Base-by-base conservation (phyloP, 2,329 filamentous ascomycete species). In the Cladophialophora bantiana region DNA sequence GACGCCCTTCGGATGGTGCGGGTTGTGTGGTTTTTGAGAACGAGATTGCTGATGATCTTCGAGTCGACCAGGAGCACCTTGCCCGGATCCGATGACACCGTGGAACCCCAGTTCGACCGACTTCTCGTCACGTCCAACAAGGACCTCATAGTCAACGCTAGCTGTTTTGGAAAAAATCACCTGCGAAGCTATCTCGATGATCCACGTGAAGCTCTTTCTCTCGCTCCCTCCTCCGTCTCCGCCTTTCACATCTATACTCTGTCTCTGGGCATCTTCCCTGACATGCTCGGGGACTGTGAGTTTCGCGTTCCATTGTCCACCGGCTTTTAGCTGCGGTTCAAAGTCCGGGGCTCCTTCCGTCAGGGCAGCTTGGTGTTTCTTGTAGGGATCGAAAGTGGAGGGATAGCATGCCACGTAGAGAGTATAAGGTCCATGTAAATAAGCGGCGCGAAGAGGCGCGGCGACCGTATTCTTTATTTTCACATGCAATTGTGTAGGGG, bases 261-360 rank as follows among this genome's bases (percentile, higher is more conserved):
- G 52, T 32, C 59, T 61, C 26, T 66, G 52, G 38, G 65, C 68
- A 60, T 72, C 70, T 50, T 75, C 73, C 56, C 92, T 85, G 67
- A 95, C 90, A 69, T 89, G 83, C 62, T 94, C 90, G 0, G 94
- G 94, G 0, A 99, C 89, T 4, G 88, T 84, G 70, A 99, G 85
- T 75, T 89, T 88, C 65, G 92, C 91, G 73, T 89, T 87, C 91
- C 94, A 99, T 54, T 86, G 88, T 6, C 93, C 94, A 35, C 94
- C 95, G 7, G 95, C 94, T 83, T 98, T 98, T 76, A 99, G 86
- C 83, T 97, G 94, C 55, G 95, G 94, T 80, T 99, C 95, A 75
- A 95, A 99, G 74, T 96, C 91, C 15, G 95, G 95, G 1, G 90
- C 85, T 55, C 92, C 92, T 80, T 93, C 89, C 60, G 84, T 83